phyloP scores from a whole-genome alignment of 441 rosid genomes.

The Syzygium malaccense region DNA sequence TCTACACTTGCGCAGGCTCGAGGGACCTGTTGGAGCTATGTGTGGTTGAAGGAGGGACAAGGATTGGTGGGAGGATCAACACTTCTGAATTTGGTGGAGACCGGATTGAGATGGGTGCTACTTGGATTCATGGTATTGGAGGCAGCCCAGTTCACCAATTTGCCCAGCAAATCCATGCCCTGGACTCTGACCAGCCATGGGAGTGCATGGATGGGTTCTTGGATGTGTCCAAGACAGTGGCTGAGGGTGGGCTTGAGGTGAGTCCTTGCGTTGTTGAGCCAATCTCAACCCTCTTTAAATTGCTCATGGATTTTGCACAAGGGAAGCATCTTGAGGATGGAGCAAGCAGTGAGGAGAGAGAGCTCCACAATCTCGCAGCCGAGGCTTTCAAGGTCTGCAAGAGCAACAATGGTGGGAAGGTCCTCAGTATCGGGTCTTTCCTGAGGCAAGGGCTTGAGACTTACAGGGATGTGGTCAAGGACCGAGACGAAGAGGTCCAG shows the following conservation, averaged over 20 bases:
- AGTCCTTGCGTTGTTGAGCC: slow-evolving; percentile 40
- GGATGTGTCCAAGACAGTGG: slow-evolving; percentile 39
- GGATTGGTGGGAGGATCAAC: slow-evolving; percentile 92
- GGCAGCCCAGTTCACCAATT: slow-evolving; percentile 82
- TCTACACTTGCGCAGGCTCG: slow-evolving; percentile 37
- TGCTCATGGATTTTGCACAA: slow-evolving; percentile 75
- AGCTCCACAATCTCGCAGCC: slow-evolving; percentile 34
- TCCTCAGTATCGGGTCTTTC: slow-evolving; percentile 62
- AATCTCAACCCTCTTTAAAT: slow-evolving; percentile 51
- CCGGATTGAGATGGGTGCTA: slow-evolving; percentile 94
- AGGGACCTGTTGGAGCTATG: slow-evolving; percentile 60
- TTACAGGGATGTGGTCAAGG: slow-evolving; percentile 38
- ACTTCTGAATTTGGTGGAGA: slow-evolving; percentile 83
- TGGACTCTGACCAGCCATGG: slow-evolving; percentile 78
- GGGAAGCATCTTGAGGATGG: slow-evolving; percentile 30
- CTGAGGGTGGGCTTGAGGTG: slow-evolving; percentile 76
- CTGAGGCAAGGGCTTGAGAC: slow-evolving; percentile 56
- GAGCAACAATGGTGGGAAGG: slow-evolving; percentile 17
- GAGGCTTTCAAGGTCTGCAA: slow-evolving; percentile 23
- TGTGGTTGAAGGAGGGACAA: slow-evolving; percentile 80
- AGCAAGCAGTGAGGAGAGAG: slow-evolving; percentile 8
- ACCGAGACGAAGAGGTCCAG: slow-evolving; percentile 13
- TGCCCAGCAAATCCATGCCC: slow-evolving; percentile 55
- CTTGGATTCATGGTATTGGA: slow-evolving; percentile 97
- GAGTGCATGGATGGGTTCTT: slow-evolving; percentile 84